A percentile compares a stretch with the other conserved stretches of the same genome.
Evolutionary conservation across 192 early-diverging fungal genomes (phyloP).

Genomic region (Piromyces finnis): DNA sequence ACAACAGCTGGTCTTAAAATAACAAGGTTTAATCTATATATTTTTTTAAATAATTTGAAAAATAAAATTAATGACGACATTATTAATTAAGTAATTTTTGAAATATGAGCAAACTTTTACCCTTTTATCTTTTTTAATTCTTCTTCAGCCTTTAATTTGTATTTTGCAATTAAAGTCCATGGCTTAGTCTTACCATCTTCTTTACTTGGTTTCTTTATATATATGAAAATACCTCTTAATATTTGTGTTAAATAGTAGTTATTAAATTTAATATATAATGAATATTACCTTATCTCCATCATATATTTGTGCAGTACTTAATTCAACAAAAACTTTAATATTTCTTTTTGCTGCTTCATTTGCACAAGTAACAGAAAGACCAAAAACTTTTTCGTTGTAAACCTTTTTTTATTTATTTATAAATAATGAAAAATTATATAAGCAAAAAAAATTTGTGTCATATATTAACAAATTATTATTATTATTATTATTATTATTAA

Average conservation of each 20-base stretch:
- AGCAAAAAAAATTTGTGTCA: too few relatives aligned
- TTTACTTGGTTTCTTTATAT: constrained; percentile 31
- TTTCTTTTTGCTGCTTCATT: constrained; percentile 61
- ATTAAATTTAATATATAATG: too few relatives aligned
- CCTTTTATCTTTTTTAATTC: constrained; percentile 57
- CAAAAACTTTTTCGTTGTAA: constrained; percentile 62
- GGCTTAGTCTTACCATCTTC: constrained; percentile 62
- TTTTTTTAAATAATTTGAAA: background rate
- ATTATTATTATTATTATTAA: too few relatives aligned
- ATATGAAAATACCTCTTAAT: too few relatives aligned
- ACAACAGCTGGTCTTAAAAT: constrained; percentile 74
- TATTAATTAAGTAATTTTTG: too few relatives aligned
- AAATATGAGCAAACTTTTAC: too few relatives aligned
- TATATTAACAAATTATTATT: too few relatives aligned
- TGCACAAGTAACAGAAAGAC: constrained; percentile 55
- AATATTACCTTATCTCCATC: constrained; percentile 57
- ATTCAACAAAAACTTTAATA: constrained; percentile 58
- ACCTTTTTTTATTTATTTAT: constrained; percentile 19
- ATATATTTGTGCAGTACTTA: constrained; percentile 87
- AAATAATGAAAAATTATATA: background rate
- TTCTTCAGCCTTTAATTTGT: constrained; percentile 56
- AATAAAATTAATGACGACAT: too few relatives aligned
- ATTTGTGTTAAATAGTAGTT: too few relatives aligned
- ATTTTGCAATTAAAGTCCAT: constrained; percentile 59
- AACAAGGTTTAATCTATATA: constrained; percentile 47